These are phyloP conservation scores for Gossypioides kirkii DNA, from an alignment of 345 rosid species.

Conservation along the genomic window DNA sequence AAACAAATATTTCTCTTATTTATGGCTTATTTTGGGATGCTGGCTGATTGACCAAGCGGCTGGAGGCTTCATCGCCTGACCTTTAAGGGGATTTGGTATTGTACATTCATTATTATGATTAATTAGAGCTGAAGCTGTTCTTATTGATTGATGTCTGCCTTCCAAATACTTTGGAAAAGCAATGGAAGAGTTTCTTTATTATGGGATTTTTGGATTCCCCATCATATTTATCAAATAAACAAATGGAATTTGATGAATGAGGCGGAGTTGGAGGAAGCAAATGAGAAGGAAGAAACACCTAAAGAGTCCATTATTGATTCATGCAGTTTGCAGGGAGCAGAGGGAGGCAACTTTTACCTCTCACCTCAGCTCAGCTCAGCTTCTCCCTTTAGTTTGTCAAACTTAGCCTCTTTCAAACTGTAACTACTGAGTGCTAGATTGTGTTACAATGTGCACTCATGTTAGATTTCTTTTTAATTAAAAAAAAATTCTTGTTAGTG, in stretches of 20 bases:
- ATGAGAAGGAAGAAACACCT: conserved; percentile 33
- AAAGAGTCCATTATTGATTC: no score
- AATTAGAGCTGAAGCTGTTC: background rate
- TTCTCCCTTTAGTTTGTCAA: no score
- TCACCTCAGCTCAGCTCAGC: no score
- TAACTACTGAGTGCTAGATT: no score
- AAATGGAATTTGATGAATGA: conserved; percentile 7
- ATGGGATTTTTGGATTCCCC: background rate
- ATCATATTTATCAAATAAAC: background rate
- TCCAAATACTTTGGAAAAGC: background rate
- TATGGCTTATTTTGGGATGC: conserved; percentile 18
- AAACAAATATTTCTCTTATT: no score
- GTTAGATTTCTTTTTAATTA: no score
- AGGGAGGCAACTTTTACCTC: no score
- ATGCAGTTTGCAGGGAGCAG: no score
- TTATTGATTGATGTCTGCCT: background rate
- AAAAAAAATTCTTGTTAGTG: no score
- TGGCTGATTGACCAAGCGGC: conserved; percentile 75
- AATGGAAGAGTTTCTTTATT: background rate
- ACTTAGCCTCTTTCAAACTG: no score
- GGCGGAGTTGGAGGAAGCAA: conserved; percentile 61
- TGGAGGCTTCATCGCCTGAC: conserved; percentile 71
- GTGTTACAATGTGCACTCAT: no score
- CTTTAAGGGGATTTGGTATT: conserved; percentile 74
- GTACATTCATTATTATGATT: background rate